Evolutionary conservation across 148 eudicot genomes (phyloP).

Genomic region (Suaeda aralocaspica): DNA sequence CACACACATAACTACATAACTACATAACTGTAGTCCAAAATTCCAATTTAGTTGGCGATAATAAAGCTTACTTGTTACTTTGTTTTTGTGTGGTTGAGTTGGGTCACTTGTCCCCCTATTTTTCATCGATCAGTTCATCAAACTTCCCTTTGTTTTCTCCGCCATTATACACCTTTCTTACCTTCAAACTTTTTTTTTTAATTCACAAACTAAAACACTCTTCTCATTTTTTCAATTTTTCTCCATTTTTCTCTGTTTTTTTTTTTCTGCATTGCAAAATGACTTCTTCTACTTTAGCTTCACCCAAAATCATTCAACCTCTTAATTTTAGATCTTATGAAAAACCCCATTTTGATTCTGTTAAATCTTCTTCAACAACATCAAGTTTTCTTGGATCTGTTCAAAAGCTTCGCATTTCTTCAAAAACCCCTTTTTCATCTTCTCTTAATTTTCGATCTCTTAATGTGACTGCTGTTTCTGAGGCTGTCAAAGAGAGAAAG

Average conservation of each 20-base stretch:
- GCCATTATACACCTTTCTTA: background rate
- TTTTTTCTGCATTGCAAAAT: background rate
- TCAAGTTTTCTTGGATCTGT: slow-evolving; percentile 46
- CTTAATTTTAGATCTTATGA: slow-evolving; percentile 45
- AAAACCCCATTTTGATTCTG: slow-evolving; percentile 29
- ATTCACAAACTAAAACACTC: background rate
- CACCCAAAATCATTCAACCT: slow-evolving; percentile 45
- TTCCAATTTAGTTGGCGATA: background rate
- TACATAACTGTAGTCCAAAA: background rate
- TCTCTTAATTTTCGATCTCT: slow-evolving; percentile 29
- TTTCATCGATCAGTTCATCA: background rate
- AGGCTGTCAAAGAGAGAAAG: slow-evolving; percentile 58
- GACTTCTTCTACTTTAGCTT: slow-evolving; percentile 32
- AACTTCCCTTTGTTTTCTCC: slow-evolving; percentile 20
- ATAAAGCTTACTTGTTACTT: background rate
- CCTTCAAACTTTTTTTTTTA: background rate
- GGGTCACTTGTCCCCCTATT: slow-evolving; percentile 13
- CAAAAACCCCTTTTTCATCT: slow-evolving; percentile 14
- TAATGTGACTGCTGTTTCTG: slow-evolving; percentile 47
- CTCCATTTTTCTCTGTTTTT: background rate
- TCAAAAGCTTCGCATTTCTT: slow-evolving; percentile 27
- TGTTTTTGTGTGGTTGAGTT: slow-evolving; percentile 19
- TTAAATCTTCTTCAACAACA: slow-evolving; percentile 18
- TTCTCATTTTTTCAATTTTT: slow-evolving; percentile 11
- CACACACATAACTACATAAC: too few relatives aligned